Percentiles rank a stretch among this genome's conserved stretches.
Evolutionary conservation across 176 grass and related monocot species (phyloP).

Genomic region (Paspalum notatum): DNA sequence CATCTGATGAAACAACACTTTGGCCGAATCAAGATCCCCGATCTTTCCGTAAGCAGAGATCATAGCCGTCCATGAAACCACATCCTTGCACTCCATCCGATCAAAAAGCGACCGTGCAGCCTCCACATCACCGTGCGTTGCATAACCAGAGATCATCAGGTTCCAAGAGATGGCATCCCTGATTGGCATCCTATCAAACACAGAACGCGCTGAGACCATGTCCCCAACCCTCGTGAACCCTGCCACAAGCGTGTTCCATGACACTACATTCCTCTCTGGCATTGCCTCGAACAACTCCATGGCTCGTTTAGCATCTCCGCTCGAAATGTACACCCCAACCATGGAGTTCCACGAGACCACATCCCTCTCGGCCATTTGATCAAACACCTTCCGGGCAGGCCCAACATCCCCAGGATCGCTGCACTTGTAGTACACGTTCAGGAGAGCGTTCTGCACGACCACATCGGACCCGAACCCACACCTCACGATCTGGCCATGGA

Average conservation of each 20-base stretch:
- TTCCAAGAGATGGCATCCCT: constrained; percentile 58
- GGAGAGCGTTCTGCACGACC: constrained; percentile 55
- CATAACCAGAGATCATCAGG: constrained; percentile 55
- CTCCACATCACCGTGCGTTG: not conserved
- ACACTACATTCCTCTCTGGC: constrained; percentile 53
- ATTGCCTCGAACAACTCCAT: constrained; percentile 55
- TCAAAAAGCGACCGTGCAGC: constrained; percentile 39
- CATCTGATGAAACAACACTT: constrained; percentile 47
- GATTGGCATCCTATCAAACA: constrained; percentile 49
- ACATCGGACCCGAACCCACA: constrained; percentile 32
- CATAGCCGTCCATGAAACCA: constrained; percentile 53
- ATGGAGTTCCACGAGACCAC: constrained; percentile 71
- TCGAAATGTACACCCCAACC: constrained; percentile 41
- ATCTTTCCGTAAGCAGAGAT: constrained; percentile 53
- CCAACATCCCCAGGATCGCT: not conserved
- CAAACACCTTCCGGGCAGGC: constrained; percentile 44
- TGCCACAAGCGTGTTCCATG: constrained; percentile 58
- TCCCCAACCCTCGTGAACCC: constrained; percentile 31
- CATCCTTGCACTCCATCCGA: constrained; percentile 49
- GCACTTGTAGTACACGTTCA: constrained; percentile 47
- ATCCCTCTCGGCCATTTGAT: constrained; percentile 52
- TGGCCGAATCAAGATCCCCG: constrained; percentile 47
- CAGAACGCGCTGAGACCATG: constrained; percentile 27
- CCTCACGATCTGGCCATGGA: constrained; percentile 41
- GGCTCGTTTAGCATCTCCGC: constrained; percentile 14